Base-by-base conservation (phyloP, 208 protist genomes). In the Lotmaria passim region DNA sequence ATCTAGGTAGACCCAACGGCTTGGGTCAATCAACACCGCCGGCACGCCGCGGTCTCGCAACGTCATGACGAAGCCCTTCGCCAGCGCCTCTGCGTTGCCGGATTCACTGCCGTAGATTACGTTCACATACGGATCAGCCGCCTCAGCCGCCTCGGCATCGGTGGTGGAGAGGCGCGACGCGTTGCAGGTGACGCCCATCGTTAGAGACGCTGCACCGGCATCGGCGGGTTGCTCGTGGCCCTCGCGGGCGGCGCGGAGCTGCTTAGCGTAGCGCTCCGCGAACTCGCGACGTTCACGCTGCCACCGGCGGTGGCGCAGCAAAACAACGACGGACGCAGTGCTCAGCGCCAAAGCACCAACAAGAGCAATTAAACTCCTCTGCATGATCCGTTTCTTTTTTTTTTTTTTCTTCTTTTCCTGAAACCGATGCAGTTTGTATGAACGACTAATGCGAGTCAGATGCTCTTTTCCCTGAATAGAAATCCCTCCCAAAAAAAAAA, bases 81-180 rank as follows among this genome's bases (percentile, higher is more conserved):
- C 86, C 36, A 86, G 75, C 21, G 38, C 55, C 67, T 94, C 86
- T 5, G 89, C 89, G 30, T 86, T 94, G 21, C 89, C 89, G 28
- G 81, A 82, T 50, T 80, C 82, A 58, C 71, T 91, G 26, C 86
- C 89, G 51, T 87, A 94, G 34, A 94, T 70, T 7, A 94, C 83
- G 33, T 82, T 73, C 34, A 94, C 78, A 7, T 30, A 11, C 7
- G 61, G 62, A 0, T 24, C 34, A 7, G 7, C 24, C 39, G 21
- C 61, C 0, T 68, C 69, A 3, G 38, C 51, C 7, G 47, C 30
- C 8, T 59, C 69, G 19, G 23, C 21, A 39, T 26, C 41, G 6
- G 67, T 58, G 7, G 15, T 19, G 23, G 52, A 59, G 56, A 43
- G 44, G 31, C 56, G 64, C 44, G 50, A 75, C 0, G 47, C 38